Evolutionary conservation across 169 alveolate species (phyloP).

Genomic region (Eimeria necatrix): DNA sequence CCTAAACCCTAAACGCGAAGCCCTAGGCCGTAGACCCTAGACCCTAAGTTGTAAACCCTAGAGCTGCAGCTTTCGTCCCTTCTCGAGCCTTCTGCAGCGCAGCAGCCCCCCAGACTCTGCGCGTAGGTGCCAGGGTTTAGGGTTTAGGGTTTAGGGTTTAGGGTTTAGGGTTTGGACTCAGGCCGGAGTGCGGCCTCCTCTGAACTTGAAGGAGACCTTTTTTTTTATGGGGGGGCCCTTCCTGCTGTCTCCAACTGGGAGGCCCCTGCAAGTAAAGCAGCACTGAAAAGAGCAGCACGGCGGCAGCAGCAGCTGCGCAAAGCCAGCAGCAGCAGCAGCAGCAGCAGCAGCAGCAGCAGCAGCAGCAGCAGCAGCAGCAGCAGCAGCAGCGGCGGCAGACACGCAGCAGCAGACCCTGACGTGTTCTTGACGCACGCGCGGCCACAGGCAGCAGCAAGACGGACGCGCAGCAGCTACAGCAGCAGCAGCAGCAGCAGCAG

Average conservation of each 20-base stretch:
- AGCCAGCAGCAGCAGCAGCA: not conserved
- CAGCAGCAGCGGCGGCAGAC: no score
- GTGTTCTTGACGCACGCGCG: not conserved
- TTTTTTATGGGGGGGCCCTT: slow-evolving; percentile 3
- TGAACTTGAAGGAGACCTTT: slow-evolving; percentile 6
- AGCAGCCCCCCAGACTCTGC: not conserved
- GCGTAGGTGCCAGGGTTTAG: not conserved
- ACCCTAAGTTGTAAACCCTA: not conserved
- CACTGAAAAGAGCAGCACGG: slow-evolving; percentile 23
- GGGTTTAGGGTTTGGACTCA: slow-evolving; percentile 2
- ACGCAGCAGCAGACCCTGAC: not conserved
- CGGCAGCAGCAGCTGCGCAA: slow-evolving; percentile 14
- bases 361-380: no score
- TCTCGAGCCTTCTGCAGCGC: not conserved
- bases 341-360: no score
- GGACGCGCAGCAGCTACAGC: slow-evolving; percentile 37
- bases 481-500: slow-evolving; percentile 34
- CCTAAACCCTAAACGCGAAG: not conserved
- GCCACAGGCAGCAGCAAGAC: not conserved
- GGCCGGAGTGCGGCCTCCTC: slow-evolving; percentile 28
- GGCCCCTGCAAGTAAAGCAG: not conserved
- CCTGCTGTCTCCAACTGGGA: slow-evolving; percentile 24
- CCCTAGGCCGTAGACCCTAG: not conserved
- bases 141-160: slow-evolving; percentile 49
- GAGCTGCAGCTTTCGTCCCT: not conserved